phyloP scores from a whole-genome alignment of 2,329 filamentous ascomycete genomes.

The Aspergillus pseudoterreus region DNA sequence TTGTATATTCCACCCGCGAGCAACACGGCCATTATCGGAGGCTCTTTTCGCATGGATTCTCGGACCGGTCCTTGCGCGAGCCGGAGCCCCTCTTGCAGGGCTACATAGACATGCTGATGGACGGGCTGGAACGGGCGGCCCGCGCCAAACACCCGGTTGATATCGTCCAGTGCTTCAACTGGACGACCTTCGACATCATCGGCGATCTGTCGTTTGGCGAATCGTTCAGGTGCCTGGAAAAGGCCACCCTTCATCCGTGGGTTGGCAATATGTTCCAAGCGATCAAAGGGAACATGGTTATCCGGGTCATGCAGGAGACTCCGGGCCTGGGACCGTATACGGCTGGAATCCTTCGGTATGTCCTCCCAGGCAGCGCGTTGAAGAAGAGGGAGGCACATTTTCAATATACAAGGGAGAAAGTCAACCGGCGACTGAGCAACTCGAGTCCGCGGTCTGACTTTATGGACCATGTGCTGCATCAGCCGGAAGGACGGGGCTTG shows the following conservation, averaged over 20 bases:
- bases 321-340: neutral
- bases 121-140: neutral
- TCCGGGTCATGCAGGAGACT: neutral
- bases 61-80: neutral
- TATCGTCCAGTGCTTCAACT: conserved; percentile 26
- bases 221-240: conserved; percentile 31
- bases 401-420: conserved; percentile 14
- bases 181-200: conserved; percentile 31
- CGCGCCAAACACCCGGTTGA: neutral
- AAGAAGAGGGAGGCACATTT: neutral
- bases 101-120: neutral
- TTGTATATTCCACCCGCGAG: conserved; percentile 3
- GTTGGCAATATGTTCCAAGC: conserved; percentile 27
- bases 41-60: neutral
- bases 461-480: neutral
- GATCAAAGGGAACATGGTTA: conserved; percentile 9
- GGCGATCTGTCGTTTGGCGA: conserved; percentile 28
- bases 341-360: neutral
- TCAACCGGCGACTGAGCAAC: conserved; percentile 16
- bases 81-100: neutral
- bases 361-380: neutral
- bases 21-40: conserved; percentile 16
- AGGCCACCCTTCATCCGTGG: conserved; percentile 33
- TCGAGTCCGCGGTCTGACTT: conserved; percentile 20
- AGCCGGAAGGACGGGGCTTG: neutral